phyloP scores from a whole-genome alignment of 2,329 filamentous ascomycete genomes.

The Purpureocillium takamizusanense region DNA sequence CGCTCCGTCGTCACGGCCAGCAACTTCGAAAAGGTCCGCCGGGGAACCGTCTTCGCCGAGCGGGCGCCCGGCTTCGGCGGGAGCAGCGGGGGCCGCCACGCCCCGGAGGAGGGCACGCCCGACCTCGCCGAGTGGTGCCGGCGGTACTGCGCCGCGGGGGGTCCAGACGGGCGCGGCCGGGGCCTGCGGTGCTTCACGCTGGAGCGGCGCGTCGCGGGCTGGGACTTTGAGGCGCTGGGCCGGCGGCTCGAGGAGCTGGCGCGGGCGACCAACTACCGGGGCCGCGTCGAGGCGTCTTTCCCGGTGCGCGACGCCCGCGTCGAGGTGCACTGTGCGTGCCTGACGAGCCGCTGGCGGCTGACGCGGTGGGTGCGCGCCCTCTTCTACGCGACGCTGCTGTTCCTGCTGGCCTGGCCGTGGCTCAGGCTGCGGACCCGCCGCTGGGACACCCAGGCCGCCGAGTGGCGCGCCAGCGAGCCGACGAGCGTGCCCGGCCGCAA shows the following conservation, averaged over 20 bases:
- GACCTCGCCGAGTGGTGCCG: slow-evolving; percentile 55
- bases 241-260: slow-evolving; percentile 47
- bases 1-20: slow-evolving; percentile 39
- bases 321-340: slow-evolving; percentile 55
- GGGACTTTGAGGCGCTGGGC: slow-evolving; percentile 47
- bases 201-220: slow-evolving; percentile 44
- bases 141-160: slow-evolving; percentile 45
- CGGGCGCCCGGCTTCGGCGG: slow-evolving; percentile 36
- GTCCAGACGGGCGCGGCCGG: slow-evolving; percentile 38
- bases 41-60: slow-evolving; percentile 52
- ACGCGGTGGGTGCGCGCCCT: slow-evolving; percentile 54
- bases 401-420: slow-evolving; percentile 63
- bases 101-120: slow-evolving; percentile 20
- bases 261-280: slow-evolving; percentile 58
- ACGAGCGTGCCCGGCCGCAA: slow-evolving; percentile 21
- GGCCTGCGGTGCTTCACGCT: slow-evolving; percentile 51
- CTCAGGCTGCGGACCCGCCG: slow-evolving; percentile 58
- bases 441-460: slow-evolving; percentile 53
- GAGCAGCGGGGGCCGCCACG: slow-evolving; percentile 9
- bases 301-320: slow-evolving; percentile 46
- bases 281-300: slow-evolving; percentile 49
- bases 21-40: slow-evolving; percentile 50
- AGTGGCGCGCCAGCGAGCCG: slow-evolving; percentile 39
- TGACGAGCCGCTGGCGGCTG: slow-evolving; percentile 55
- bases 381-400: slow-evolving; percentile 58